Evolutionary conservation across 306 rosid species (phyloP).

Genomic region (Sophora flavescens): DNA sequence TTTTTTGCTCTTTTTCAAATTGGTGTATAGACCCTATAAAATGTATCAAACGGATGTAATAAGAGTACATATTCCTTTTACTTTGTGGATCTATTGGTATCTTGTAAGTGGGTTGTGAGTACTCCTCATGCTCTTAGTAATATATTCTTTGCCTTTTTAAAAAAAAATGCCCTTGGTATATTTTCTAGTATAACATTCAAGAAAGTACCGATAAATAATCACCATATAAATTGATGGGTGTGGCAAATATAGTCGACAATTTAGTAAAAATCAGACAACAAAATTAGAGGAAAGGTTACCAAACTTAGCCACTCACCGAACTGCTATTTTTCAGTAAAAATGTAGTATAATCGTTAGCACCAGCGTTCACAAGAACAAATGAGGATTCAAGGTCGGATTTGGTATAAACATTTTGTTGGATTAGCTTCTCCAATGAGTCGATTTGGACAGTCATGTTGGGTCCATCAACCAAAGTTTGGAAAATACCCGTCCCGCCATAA

Average conservation of each 20-base stretch:
- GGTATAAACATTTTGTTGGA: conserved; percentile 54
- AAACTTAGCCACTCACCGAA: conserved; percentile 37
- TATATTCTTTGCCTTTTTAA: too few relatives aligned
- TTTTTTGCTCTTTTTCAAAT: too few relatives aligned
- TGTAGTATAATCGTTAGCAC: conserved; percentile 48
- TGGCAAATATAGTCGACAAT: not conserved
- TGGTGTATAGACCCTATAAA: too few relatives aligned
- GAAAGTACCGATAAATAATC: not conserved
- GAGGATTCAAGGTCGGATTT: conserved; percentile 55
- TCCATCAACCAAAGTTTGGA: conserved; percentile 43
- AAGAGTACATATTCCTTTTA: too few relatives aligned
- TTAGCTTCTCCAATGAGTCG: conserved; percentile 46
- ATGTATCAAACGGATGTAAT: too few relatives aligned
- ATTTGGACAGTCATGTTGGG: conserved; percentile 52
- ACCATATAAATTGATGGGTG: not conserved
- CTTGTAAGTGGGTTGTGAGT: too few relatives aligned
- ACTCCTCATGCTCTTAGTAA: too few relatives aligned
- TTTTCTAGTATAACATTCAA: not conserved
- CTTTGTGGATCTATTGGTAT: too few relatives aligned
- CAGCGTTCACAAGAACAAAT: conserved; percentile 42
- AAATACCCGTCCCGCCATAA: conserved; percentile 50
- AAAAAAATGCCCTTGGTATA: too few relatives aligned
- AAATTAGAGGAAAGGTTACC: not conserved
- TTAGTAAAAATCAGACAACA: not conserved
- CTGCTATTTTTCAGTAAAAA: not conserved